These are phyloP conservation scores for Exophiala lecanii-corni DNA, from an alignment of 2,329 filamentous ascomycete species.

Conservation along the genomic window DNA sequence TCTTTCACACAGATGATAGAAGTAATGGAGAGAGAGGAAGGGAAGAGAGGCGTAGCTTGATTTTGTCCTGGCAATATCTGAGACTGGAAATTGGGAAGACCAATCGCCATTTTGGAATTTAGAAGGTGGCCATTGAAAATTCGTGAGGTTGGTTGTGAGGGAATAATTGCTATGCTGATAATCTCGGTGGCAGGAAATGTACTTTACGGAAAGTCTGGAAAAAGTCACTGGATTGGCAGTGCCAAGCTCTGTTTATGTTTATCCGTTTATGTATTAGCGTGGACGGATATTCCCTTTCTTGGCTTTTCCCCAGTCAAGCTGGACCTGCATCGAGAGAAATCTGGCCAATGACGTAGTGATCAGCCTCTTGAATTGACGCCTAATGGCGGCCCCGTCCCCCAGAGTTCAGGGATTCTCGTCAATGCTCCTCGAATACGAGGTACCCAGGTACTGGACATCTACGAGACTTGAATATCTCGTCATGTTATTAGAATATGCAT, in stretches of 20 bases:
- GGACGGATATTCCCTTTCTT: not conserved
- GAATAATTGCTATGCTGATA: constrained; percentile 11
- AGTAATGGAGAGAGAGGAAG: constrained; percentile 30
- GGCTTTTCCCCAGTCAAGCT: no score
- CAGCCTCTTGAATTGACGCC: no score
- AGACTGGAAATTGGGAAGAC: constrained; percentile 16
- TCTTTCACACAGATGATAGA: constrained; percentile 10
- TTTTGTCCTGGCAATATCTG: constrained; percentile 21
- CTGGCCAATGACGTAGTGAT: no score
- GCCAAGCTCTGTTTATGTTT: constrained; percentile 11
- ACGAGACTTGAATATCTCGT: no score
- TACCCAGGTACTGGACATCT: no score
- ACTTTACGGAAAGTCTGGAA: not conserved
- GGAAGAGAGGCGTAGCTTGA: constrained; percentile 36
- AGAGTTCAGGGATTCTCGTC: no score
- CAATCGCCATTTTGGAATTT: constrained; percentile 18
- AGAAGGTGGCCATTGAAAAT: constrained; percentile 23
- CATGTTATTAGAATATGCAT: no score
- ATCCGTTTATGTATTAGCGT: constrained; percentile 2
- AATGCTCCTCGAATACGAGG: no score
- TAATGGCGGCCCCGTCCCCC: no score
- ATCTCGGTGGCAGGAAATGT: constrained; percentile 16
- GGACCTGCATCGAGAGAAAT: no score
- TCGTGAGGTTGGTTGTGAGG: constrained; percentile 23
- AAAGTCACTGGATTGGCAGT: constrained; percentile 1